These are phyloP conservation scores for Acer campestre DNA, from an alignment of 345 rosid genomes.

Conservation along the genomic window DNA sequence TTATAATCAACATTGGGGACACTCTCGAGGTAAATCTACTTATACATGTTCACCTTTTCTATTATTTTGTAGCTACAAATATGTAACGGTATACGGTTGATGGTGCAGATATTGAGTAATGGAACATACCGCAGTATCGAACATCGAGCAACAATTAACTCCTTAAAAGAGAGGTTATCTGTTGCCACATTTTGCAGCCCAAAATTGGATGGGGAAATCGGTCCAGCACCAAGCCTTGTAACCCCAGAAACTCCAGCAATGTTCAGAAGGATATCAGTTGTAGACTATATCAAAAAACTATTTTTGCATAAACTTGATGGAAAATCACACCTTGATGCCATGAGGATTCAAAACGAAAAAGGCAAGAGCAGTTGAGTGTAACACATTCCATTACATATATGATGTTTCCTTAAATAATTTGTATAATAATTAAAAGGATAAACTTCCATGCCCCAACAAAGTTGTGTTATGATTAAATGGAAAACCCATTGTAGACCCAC, in stretches of 20 bases:
- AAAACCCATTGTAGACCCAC: too few species aligned
- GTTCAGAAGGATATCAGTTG: conserved; percentile 15
- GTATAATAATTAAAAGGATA: too few species aligned
- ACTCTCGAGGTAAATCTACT: conserved; percentile 31
- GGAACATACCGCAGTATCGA: conserved; percentile 40
- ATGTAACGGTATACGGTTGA: too few species aligned
- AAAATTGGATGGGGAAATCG: conserved; percentile 24
- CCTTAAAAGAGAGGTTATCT: conserved; percentile 34
- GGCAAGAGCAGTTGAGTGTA: too few species aligned
- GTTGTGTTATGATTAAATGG: too few species aligned
- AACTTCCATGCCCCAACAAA: too few species aligned
- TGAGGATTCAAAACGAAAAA: conserved; percentile 20
- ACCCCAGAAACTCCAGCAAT: conserved; percentile 18
- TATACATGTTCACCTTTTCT: too few species aligned
- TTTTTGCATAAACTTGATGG: too few species aligned
- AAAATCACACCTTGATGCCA: conserved; percentile 14
- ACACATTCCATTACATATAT: not conserved
- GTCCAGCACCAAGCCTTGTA: conserved; percentile 32
- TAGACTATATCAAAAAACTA: conserved; percentile 20
- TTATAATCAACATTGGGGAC: conserved; percentile 63
- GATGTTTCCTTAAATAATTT: too few species aligned
- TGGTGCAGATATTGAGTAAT: conserved; percentile 32
- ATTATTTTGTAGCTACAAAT: too few species aligned
- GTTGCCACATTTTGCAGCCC: conserved; percentile 33
- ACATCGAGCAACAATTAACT: conserved; percentile 38